These are phyloP conservation scores for Cutaneotrichosporon sp. DNA, from an alignment of 1,284 basidiomycete genomes.

Conservation along the genomic window DNA sequence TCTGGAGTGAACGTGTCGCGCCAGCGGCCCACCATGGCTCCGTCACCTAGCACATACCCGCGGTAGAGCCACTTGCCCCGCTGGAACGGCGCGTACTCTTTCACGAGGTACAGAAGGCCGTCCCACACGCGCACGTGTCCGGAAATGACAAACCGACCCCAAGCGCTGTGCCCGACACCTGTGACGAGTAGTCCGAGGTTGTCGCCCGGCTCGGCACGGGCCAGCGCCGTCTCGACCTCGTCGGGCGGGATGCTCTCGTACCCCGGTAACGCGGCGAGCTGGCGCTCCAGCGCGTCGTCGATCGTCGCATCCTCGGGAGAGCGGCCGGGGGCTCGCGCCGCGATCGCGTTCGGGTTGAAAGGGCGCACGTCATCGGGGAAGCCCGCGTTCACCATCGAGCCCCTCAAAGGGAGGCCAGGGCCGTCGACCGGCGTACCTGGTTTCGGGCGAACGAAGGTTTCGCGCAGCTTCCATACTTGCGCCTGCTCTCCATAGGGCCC, in stretches of 20 bases:
- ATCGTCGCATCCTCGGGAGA: conserved; percentile 44
- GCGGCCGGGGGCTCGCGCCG: conserved; percentile 9
- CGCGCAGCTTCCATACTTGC: conserved; percentile 59
- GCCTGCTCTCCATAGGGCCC: conserved; percentile 59
- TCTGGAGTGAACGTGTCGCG: conserved; percentile 52
- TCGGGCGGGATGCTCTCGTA: conserved; percentile 42
- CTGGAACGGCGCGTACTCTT: conserved; percentile 53
- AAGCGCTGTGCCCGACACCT: conserved; percentile 57
- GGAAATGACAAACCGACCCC: conserved; percentile 57
- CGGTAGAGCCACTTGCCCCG: conserved; percentile 57
- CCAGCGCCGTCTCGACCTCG: conserved; percentile 37
- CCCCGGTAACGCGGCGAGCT: conserved; percentile 45
- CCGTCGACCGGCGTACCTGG: conserved; percentile 4
- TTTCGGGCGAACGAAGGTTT: conserved; percentile 52
- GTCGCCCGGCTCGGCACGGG: conserved; percentile 13
- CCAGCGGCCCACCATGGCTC: conserved; percentile 52
- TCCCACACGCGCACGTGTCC: conserved; percentile 58
- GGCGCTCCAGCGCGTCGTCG: conserved; percentile 40
- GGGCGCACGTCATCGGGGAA: conserved; percentile 41
- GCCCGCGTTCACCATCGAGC: conserved; percentile 49
- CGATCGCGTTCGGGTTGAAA: conserved; percentile 21
- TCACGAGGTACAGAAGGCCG: conserved; percentile 57
- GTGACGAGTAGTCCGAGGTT: conserved; percentile 51
- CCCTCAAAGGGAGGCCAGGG: conserved; percentile 30
- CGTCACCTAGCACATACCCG: conserved; percentile 52